Base-by-base conservation (phyloP, 345 rosid genomes). In the Trapa incisa region DNA sequence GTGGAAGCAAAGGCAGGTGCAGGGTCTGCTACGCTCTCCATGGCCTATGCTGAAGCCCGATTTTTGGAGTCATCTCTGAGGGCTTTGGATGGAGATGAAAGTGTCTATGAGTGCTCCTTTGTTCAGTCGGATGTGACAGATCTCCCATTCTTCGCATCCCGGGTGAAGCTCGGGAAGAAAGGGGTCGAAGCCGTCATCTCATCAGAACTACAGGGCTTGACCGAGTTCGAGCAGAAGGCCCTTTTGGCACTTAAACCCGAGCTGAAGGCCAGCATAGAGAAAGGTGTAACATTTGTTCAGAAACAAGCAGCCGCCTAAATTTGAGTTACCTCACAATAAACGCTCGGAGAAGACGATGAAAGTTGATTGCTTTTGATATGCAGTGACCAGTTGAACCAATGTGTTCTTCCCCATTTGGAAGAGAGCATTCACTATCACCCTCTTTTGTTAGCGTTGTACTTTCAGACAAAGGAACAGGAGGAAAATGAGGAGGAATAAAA, bases 1-100 rank as follows among this genome's bases (percentile, higher is more conserved):
- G 96, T 91, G 73, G 97, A 94, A 79, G 97, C 96, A 1, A 94
- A 91, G 81, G 99, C 92, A 0, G 96, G 99, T 73, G 93, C 95
- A 15, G 99, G 99, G 47, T 94, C 97, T 53, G 96, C 99, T 41
- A 94, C 97, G 16, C 77, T 94, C 67, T 91, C 99, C 6, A 94
- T 94, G 97, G 99, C 97, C 5, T 91, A 94, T 75, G 97, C 96
- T 15, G 96, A 93, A 7, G 99, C 97, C 14, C 84, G 97, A 82
- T 91, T 94, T 71, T 95, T 91, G 0, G 99, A 94, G 82, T 89
- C 99, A 33, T 91, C 97, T 67, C 96, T 94, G 29, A 91, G 96
- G 65, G 97, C 97, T 50, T 81, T 94, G 64, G 96, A 89, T 53
- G 97, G 99, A 54, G 96, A 89, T 73, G 86, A 77, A 2, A 93